Evolutionary conservation across 345 rosid genomes (phyloP).

Genomic region (Brassica cretica): DNA sequence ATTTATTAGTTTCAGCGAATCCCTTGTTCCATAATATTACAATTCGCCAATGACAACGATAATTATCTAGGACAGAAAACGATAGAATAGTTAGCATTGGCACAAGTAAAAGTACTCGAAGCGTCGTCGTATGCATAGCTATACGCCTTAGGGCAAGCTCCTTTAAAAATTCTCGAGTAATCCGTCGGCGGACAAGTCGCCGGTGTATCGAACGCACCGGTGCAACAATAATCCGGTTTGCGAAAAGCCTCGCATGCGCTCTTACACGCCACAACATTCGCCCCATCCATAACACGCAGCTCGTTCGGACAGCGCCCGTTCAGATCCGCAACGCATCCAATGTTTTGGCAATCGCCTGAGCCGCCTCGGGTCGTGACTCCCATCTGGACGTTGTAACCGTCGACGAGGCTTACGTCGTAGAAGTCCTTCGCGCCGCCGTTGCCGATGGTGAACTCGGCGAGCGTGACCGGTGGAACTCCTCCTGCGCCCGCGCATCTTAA

Average conservation of each 20-base stretch:
- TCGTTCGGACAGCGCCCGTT: slow-evolving; percentile 64
- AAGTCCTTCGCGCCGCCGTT: slow-evolving; percentile 45
- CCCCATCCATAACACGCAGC: slow-evolving; percentile 44
- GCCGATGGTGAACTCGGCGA: slow-evolving; percentile 72
- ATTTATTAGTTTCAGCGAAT: background rate
- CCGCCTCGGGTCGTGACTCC: slow-evolving; percentile 60
- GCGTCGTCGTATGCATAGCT: slow-evolving; percentile 94
- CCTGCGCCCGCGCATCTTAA: slow-evolving; percentile 61
- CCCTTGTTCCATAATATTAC: background rate
- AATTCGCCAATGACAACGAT: background rate
- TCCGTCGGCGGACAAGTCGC: slow-evolving; percentile 63
- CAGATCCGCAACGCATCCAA: slow-evolving; percentile 76
- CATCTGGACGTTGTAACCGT: slow-evolving; percentile 78
- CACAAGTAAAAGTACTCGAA: slow-evolving; percentile 71
- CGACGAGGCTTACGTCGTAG: slow-evolving; percentile 90
- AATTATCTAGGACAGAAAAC: slow-evolving; percentile 51
- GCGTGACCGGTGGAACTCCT: slow-evolving; percentile 69
- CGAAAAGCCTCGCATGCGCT: slow-evolving; percentile 82
- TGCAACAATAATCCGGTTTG: slow-evolving; percentile 76
- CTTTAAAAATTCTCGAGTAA: slow-evolving; percentile 71
- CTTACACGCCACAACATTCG: slow-evolving; percentile 68
- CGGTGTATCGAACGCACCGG: slow-evolving; percentile 61
- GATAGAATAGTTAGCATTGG: slow-evolving; percentile 70
- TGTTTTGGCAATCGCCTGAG: slow-evolving; percentile 62
- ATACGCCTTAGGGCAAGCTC: slow-evolving; percentile 80